These are phyloP conservation scores for Pascua sp. DNA, from an alignment of 1,284 basidiomycete genomes.

Conservation along the genomic window DNA sequence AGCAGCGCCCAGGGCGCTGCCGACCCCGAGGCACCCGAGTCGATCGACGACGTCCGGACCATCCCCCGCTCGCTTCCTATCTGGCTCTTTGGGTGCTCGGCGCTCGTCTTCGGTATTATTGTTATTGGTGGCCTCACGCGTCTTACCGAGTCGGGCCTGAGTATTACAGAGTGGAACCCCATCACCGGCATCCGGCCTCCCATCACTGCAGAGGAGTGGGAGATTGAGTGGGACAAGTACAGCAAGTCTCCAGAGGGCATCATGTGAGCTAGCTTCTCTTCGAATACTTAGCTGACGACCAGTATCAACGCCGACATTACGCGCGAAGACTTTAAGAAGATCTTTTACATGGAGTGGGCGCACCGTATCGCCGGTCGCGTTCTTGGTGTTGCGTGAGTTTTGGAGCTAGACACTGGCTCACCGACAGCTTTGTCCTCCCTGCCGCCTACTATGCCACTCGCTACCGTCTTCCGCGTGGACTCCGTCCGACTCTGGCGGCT, in stretches of 20 bases:
- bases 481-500: slow-evolving; percentile 64
- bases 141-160: slow-evolving; percentile 93
- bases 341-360: slow-evolving; percentile 99
- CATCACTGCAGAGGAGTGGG: slow-evolving; percentile 72
- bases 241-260: slow-evolving; percentile 92
- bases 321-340: slow-evolving; percentile 87
- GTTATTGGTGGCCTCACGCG: slow-evolving; percentile 95
- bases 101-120: slow-evolving; percentile 84
- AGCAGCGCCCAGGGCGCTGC: background rate
- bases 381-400: slow-evolving; percentile 62
- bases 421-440: slow-evolving; percentile 70
- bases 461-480: slow-evolving; percentile 62
- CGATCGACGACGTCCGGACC: slow-evolving; percentile 54
- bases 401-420: slow-evolving; percentile 1
- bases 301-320: slow-evolving; percentile 86
- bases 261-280: slow-evolving; percentile 59
- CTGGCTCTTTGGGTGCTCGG: slow-evolving; percentile 80
- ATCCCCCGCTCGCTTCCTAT: slow-evolving; percentile 67
- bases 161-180: slow-evolving; percentile 97
- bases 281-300: background rate
- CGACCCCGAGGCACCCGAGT: slow-evolving; percentile 1
- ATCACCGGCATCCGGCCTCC: slow-evolving; percentile 88
- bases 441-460: slow-evolving; percentile 71
- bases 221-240: slow-evolving; percentile 91
- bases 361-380: slow-evolving; percentile 91